Percentiles rank a stretch among this genome's conserved stretches.
These are phyloP conservation scores for Helicostylum pulchrum DNA, from an alignment of 192 early-diverging fungal genomes.

Conservation along the genomic window DNA sequence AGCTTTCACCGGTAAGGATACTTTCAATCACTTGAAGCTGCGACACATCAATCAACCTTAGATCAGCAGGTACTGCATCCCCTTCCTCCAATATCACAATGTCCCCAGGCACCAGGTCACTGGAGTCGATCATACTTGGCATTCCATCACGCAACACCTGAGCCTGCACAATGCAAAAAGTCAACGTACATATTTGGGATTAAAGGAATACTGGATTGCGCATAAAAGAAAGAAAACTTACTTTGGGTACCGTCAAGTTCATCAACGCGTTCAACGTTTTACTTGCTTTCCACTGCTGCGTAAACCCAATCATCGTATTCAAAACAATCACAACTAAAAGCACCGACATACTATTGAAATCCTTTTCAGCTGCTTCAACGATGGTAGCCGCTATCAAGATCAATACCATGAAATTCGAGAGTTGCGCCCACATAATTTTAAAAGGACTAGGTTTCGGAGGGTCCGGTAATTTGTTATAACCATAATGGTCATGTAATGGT, in stretches of 20 bases:
- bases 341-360: slow-evolving; percentile 45
- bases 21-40: slow-evolving; percentile 79
- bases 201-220: background rate
- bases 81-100: slow-evolving; percentile 89
- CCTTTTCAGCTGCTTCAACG: slow-evolving; percentile 75
- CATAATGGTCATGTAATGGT: slow-evolving; percentile 74
- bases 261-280: slow-evolving; percentile 90
- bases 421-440: slow-evolving; percentile 83
- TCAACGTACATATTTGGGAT: background rate
- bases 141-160: slow-evolving; percentile 83
- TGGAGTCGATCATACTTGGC: slow-evolving; percentile 64
- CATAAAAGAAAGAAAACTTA: background rate
- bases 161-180: too few relatives aligned
- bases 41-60: slow-evolving; percentile 66
- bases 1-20: slow-evolving; percentile 79
- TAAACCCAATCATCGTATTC: slow-evolving; percentile 91
- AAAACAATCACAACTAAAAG: slow-evolving; percentile 77
- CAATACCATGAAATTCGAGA: slow-evolving; percentile 94
- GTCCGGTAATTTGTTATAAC: slow-evolving; percentile 77
- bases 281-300: slow-evolving; percentile 92
- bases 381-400: slow-evolving; percentile 80
- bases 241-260: slow-evolving; percentile 76
- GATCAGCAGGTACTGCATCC: slow-evolving; percentile 91
- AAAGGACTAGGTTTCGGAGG: slow-evolving; percentile 62
- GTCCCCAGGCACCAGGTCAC: slow-evolving; percentile 87